Evolutionary conservation across 768 basidiomycete genomes (phyloP).

Genomic region (Crucibulum laeve): DNA sequence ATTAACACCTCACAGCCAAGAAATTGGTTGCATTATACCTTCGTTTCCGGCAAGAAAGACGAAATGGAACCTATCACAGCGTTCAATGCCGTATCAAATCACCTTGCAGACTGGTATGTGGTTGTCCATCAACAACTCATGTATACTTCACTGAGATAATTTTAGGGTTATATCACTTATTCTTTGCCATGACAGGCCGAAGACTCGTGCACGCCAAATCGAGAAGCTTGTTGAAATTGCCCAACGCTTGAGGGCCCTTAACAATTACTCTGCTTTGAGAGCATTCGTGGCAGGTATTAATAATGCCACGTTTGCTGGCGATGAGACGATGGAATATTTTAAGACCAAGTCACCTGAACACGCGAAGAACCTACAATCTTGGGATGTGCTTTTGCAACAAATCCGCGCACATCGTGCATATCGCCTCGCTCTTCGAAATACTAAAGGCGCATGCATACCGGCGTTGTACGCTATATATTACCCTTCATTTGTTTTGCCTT

Average conservation of each 20-base stretch:
- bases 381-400: constrained; percentile 81
- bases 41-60: constrained; percentile 63
- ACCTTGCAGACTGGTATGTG: constrained; percentile 76
- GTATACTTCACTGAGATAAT: constrained; percentile 3
- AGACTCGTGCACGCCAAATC: constrained; percentile 72
- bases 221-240: constrained; percentile 89
- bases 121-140: background rate
- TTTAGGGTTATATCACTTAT: constrained; percentile 88
- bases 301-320: constrained; percentile 72
- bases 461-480: constrained; percentile 57
- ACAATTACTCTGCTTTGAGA: constrained; percentile 92
- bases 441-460: constrained; percentile 84
- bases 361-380: constrained; percentile 75
- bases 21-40: constrained; percentile 81
- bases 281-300: constrained; percentile 95
- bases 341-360: constrained; percentile 60
- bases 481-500: constrained; percentile 5
- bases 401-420: constrained; percentile 87
- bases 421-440: constrained; percentile 80
- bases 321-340: constrained; percentile 73
- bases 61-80: constrained; percentile 66
- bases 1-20: constrained; percentile 54
- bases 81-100: constrained; percentile 77
- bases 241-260: constrained; percentile 69
- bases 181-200: constrained; percentile 77